Base-by-base conservation (phyloP, 129 eudicot genomes). In the Escallonia herrerae region DNA sequence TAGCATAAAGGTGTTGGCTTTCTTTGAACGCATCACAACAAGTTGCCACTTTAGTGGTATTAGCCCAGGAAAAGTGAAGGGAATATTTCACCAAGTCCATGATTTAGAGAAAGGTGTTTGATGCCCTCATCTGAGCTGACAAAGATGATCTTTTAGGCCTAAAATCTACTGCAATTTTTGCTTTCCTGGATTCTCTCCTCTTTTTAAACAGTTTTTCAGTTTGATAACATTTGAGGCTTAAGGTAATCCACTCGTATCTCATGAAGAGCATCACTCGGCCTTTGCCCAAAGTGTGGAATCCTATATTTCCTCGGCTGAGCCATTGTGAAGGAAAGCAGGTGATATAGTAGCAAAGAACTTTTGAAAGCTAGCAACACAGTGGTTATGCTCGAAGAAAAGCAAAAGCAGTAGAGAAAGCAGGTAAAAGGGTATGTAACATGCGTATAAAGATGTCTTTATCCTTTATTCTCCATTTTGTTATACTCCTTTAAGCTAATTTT, bases 391-490 rank as follows among this genome's bases (percentile, higher is more conserved):
- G 56, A 62, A 60, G 66, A 62, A 75, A 60, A 56, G 58, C 60
- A 43, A 38, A 60, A 50, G 65, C 67, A 65, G 56, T 55, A 43
- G 10, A 45, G 60, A 48, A 72, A 64, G 71, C 41, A 54, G 49
- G n/a, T n/a, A n/a, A n/a, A 15, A 45, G 50, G 71, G 46, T 46
- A 64, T 8, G 41, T 15, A 41, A 55, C 15, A 70, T 76, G 43
- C 58, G 41, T 12, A 51, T 65, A 66, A 70, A 74, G 74, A 70
- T 75, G 84, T 77, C 50, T 66, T 79, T 33, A 43, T 39, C 14
- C 80, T 70, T 70, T 75, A 75, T 80, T 74, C 74, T 62, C 49
- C 59, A 45, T 57, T 76, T 69, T 65, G n/a, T n/a, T 79, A 75
- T 74, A 65, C 73, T 70, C 56, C 48, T 70, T 61, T 62, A 69